Evolutionary conservation across 164 flowering plant species (phyloP), one percentile per base, ranked within the genome.

Genomic region (Magnolia changhungtana): DNA sequence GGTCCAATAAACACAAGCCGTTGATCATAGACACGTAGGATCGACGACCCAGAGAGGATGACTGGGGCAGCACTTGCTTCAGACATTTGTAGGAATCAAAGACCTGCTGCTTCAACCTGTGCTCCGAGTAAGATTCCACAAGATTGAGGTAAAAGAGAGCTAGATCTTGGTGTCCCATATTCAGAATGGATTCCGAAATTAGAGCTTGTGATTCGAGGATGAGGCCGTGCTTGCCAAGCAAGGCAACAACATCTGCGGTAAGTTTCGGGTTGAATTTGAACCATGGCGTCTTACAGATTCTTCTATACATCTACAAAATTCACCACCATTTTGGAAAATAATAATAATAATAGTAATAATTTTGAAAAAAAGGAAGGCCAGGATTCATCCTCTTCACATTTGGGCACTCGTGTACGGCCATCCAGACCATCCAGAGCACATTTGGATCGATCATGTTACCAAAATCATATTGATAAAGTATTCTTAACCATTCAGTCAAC

Each of bases 191-290:
- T 55, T 90, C 91, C 8, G 79, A 72, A 71, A 86, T 65, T n/a
- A 94, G 78, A 24, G 51, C 31, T 74, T 87, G 81, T 0, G 92
- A 84, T 80, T 89, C 95, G 7, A 76, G 69, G 52, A 74, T 63
- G 31, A 31, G 80, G 14, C 82, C 89, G 73, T 84, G 88, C 37
- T 82, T 86, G 74, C 80, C 79, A 18, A 91, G 81, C 72, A 84
- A 78, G 8, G 94, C 92, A 19, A 88, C 80, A 5, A 95, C 77
- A 18, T 81, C 82, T 0, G 97, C 90, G 0, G 85, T 86, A 20
- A 90, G 77, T 84, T 89, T 95, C 0, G 93, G 77, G 79, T 91
- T 92, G 91, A 92, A 91, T 20, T 55, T 67, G 77, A 88, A 94
- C 97, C 98, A 92, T 1, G 88, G 50, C 8, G 89, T 85, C 83